Evolutionary conservation across 768 basidiomycete species (phyloP).

Genomic region (Calocybe cyanea): DNA sequence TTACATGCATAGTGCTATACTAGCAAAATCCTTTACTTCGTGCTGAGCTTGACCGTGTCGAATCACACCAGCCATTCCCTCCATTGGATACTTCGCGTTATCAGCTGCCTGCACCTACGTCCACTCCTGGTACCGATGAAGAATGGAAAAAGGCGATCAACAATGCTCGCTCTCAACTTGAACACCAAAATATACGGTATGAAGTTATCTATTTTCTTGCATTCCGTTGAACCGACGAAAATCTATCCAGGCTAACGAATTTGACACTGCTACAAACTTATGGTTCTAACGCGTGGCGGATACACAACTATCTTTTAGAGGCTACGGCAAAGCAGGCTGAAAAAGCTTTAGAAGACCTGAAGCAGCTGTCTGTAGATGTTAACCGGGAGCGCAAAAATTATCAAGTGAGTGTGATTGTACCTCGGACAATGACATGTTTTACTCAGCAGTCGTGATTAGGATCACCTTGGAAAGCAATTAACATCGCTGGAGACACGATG

Average conservation of each 20-base stretch:
- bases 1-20: constrained; percentile 3
- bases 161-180: constrained; percentile 79
- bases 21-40: constrained; percentile 69
- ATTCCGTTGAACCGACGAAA: neutral
- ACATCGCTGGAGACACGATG: constrained; percentile 81
- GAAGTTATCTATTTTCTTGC: constrained; percentile 10
- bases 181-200: constrained; percentile 81
- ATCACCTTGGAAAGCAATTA: constrained; percentile 73
- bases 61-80: constrained; percentile 58
- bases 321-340: constrained; percentile 70
- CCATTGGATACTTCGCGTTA: constrained; percentile 72
- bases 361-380: constrained; percentile 75
- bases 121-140: constrained; percentile 61
- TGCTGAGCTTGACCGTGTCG: constrained; percentile 74
- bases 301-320: constrained; percentile 87
- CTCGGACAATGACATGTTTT: neutral
- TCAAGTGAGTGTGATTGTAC: constrained; percentile 49
- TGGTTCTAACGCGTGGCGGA: constrained; percentile 87
- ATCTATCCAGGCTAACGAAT: constrained; percentile 69
- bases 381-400: constrained; percentile 86
- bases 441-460: constrained; percentile 40
- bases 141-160: constrained; percentile 73
- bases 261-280: constrained; percentile 79
- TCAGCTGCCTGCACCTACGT: constrained; percentile 65
- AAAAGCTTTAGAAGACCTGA: constrained; percentile 69